Base-by-base conservation (phyloP, 1,284 basidiomycete species). In the Mycosarcoma maydis region DNA sequence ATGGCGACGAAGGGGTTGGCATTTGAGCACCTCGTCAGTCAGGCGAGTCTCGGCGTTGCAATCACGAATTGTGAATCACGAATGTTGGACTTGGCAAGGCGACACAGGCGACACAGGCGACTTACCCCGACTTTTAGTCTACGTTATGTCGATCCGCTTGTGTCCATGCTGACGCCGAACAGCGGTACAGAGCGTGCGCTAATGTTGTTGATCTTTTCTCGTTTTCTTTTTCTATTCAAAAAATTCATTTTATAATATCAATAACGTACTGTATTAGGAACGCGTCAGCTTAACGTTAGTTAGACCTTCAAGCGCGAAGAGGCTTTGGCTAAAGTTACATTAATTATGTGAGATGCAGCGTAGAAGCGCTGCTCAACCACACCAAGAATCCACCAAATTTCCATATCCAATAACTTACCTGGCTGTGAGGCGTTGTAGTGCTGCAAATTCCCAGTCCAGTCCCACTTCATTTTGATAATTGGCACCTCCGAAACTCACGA, bases 311-410 rank as follows among this genome's bases (percentile, higher is more conserved):
- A n/a, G n/a, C n/a, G n/a, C 27, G 27, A 29, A 29, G 6, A 13
- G 27, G 13, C 6, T 29, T 42, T 19, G 20, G 6, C 11, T 24
- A 14, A 14, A 45, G 6, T 6, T 34, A 51, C 59, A 43, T 30
- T 46, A 55, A 38, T 45, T 54, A 61, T 46, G 58, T 52, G 58
- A 61, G 43, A 45, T 56, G 59, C 59, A 62, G 59, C 42, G 32
- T 56, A 56, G 52, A 62, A 45, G 26, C 22, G 42, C 52, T 26
- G 27, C 22, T 51, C 59, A 62, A 62, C 55, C 23, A 20, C 19
- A 19, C 36, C 19, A 37, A 34, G 27, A 6, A 29, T 7, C 27
- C 11, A 41, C 30, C 27, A 40, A 45, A 39, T 33, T 39, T 24
- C 38, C n/a, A n/a, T n/a, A n/a, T n/a, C n/a, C n/a, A n/a, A n/a